phyloP scores from a whole-genome alignment of 2,329 filamentous ascomycete genomes.

The Knufia fluminis region DNA sequence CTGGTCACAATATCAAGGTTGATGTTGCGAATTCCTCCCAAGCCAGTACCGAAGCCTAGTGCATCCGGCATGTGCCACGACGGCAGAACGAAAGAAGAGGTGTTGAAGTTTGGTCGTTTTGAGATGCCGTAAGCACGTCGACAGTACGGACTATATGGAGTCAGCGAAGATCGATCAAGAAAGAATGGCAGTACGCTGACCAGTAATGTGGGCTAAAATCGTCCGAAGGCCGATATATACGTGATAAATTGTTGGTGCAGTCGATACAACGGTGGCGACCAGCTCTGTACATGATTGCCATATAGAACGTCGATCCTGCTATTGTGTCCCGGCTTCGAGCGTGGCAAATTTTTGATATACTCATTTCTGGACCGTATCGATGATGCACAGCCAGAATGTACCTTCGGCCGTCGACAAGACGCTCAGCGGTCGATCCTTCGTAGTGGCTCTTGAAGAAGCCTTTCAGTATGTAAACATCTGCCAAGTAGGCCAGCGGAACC shows the following conservation, averaged over 20 bases:
- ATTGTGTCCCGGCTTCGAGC: neutral
- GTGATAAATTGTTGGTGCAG: constrained; percentile 1
- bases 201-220: neutral
- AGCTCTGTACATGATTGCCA: neutral
- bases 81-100: neutral
- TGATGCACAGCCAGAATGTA: neutral
- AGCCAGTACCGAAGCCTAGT: neutral
- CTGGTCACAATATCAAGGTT: neutral
- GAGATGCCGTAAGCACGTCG: neutral
- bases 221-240: neutral
- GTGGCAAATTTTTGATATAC: neutral
- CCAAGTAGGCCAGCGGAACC: neutral
- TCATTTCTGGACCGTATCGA: neutral
- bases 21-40: neutral
- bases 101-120: neutral
- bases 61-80: neutral
- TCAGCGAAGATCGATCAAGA: neutral
- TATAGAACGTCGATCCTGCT: neutral
- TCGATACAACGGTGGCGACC: neutral
- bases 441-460: neutral
- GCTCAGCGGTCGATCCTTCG: neutral
- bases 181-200: neutral
- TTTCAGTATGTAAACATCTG: neutral
- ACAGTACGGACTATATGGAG: neutral
- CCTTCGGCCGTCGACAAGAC: neutral